Percentiles rank a stretch among this genome's conserved stretches.
Conservation (phyloP, 192 early-diverging fungal genomes). For the Spizellomyces punctatus region DNA sequence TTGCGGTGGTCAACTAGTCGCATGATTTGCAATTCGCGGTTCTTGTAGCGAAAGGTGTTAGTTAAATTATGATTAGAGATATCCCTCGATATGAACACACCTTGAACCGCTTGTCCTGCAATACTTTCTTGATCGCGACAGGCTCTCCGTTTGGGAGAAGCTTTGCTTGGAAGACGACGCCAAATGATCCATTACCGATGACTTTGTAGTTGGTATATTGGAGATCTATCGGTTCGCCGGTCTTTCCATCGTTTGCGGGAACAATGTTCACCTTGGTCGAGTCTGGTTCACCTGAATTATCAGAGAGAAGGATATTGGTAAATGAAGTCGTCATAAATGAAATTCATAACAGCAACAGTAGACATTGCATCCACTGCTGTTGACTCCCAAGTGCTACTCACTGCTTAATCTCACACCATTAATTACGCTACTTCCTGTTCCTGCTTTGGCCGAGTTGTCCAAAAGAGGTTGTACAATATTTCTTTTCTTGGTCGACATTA, state of each 20-base stretch:
- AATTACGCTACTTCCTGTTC: constrained; percentile 41
- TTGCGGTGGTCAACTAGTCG: constrained; percentile 89
- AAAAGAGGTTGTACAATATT: constrained; percentile 30
- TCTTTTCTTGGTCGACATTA: constrained; percentile 15
- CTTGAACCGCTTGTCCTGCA: constrained; percentile 94
- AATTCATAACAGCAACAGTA: not conserved
- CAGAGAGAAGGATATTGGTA: not conserved
- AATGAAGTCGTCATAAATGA: not conserved
- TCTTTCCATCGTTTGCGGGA: constrained; percentile 83
- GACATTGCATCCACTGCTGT: no score
- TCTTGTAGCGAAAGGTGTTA: constrained; percentile 49
- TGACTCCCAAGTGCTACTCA: constrained; percentile 7
- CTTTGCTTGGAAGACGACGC: constrained; percentile 96
- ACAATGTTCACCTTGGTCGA: constrained; percentile 53
- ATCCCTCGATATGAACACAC: constrained; percentile 63
- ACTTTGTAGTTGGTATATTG: constrained; percentile 91
- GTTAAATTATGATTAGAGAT: not conserved
- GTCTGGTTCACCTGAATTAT: constrained; percentile 31
- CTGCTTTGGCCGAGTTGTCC: not conserved
- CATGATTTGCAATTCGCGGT: constrained; percentile 94
- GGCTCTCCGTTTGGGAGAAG: constrained; percentile 76
- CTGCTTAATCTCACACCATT: constrained; percentile 59
- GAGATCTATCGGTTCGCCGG: constrained; percentile 83
- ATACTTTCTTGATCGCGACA: constrained; percentile 97
- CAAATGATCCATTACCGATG: constrained; percentile 97